Evolutionary conservation across 345 rosid species (phyloP), one percentile per base, ranked within the genome.

Genomic region (Gossypium stocksii): DNA sequence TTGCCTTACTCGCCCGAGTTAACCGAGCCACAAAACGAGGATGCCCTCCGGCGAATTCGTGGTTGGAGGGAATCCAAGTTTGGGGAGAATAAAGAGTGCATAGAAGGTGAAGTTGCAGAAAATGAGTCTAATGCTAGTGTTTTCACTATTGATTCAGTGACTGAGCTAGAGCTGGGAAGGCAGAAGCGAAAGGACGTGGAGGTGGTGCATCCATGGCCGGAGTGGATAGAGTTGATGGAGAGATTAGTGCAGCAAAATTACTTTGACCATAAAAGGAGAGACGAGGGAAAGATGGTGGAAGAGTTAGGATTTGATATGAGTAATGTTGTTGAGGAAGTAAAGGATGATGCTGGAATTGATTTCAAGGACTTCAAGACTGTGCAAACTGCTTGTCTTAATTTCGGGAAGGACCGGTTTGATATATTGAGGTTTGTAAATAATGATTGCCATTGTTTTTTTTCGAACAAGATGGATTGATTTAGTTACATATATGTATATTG

Each of bases 361-460:
- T 75, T 88, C 46, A 90, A 82, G 63, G 94, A 95, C 85, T 86
- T 83, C 73, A 90, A 80, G 85, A 82, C 89, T 43, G 93, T 95
- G 59, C 94, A 91, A 74, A 87, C 82, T 65, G 99, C 99, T 66
- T 90, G 90, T 75, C 49, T 91, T 76, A 93, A 91, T 85, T 91
- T 95, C 43, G 99, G 99, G 66, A 95, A 93, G 72, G 97, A 93
- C 85, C 96, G 98, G 66, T 95, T 95, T 54, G 99, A 95, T 83
- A 94, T 92, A 61, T 76, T 94, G 79, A 94, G 98, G 98, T 94
- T 82, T 58, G 89, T 25, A 13, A 46, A 56, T 66, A 48, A 51
- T 53, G 7, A 43, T 71, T 71, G 74, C 5, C 23, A 19, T 71
- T 41, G 52, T 20, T 19, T 71, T 20, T 34, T 34, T 34, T 58